phyloP scores from a whole-genome alignment of 352 stramenopile species.

The Phytophthora podocarpi region DNA sequence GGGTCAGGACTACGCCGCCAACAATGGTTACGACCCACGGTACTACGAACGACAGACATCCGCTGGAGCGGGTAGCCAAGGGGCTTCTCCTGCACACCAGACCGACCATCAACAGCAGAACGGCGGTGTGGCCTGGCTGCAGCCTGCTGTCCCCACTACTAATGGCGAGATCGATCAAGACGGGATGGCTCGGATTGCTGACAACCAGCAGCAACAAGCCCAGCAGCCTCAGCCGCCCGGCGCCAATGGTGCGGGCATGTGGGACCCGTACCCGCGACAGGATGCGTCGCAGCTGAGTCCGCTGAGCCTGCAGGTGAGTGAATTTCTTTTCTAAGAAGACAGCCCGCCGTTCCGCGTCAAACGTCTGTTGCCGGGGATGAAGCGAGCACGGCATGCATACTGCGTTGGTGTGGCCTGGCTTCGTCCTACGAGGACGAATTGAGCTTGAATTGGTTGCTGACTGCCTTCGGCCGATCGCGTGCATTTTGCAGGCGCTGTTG shows the following conservation, averaged over 20 bases:
- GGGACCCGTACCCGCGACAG: slow-evolving; percentile 46
- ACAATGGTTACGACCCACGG: slow-evolving; percentile 39
- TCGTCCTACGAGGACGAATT: slow-evolving; percentile 12
- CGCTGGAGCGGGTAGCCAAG: slow-evolving; percentile 23
- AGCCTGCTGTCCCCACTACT: slow-evolving; percentile 10
- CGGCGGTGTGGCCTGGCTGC: slow-evolving; percentile 26
- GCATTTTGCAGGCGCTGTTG: slow-evolving; percentile 40
- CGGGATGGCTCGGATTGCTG: slow-evolving; percentile 35
- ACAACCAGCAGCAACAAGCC: slow-evolving; percentile 33
- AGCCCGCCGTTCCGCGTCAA: slow-evolving; percentile 8
- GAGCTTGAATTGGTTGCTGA: slow-evolving; percentile 40
- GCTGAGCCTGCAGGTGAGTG: slow-evolving; percentile 57
- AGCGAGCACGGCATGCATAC: slow-evolving; percentile 7
- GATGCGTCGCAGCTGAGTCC: slow-evolving; percentile 48
- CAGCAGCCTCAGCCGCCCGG: slow-evolving; percentile 35
- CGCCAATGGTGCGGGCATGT: slow-evolving; percentile 33
- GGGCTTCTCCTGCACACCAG: slow-evolving; percentile 40
- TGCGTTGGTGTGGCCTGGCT: slow-evolving; percentile 12
- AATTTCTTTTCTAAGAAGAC: slow-evolving; percentile 50
- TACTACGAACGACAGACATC: slow-evolving; percentile 44
- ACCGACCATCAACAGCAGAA: slow-evolving; percentile 35
- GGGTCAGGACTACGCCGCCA: slow-evolving; percentile 33
- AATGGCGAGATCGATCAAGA: slow-evolving; percentile 35
- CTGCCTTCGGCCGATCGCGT: slow-evolving; percentile 23
- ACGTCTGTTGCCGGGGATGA: slow-evolving; percentile 16